phyloP scores from a whole-genome alignment of 148 eudicot genomes.

The Rhododendron ferrugineum region DNA sequence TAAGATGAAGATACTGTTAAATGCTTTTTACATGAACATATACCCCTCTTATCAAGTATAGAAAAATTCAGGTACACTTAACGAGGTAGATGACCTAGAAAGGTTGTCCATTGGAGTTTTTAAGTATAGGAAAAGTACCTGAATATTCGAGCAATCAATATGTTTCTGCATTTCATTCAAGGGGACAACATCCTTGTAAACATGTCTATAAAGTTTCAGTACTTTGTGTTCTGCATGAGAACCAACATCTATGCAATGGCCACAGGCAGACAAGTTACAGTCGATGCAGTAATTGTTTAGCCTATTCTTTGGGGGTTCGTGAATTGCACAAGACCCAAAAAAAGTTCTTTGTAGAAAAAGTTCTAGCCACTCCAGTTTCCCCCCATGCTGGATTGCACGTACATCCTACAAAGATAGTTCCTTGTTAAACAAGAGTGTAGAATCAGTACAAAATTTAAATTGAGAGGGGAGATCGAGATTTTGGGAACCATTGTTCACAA shows the following conservation, averaged over 20 bases:
- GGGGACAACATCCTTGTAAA: slow-evolving; percentile 58
- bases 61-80: background rate
- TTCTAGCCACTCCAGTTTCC: slow-evolving; percentile 45
- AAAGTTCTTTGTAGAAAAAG: slow-evolving; percentile 33
- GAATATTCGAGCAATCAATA: slow-evolving; percentile 47
- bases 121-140: slow-evolving; percentile 31
- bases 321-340: slow-evolving; percentile 37
- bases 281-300: slow-evolving; percentile 50
- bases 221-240: slow-evolving; percentile 36
- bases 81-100: background rate
- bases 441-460: background rate
- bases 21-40: background rate
- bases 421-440: background rate
- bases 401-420: slow-evolving; percentile 9
- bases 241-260: slow-evolving; percentile 34
- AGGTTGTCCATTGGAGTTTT: background rate
- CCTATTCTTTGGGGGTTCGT: slow-evolving; percentile 39
- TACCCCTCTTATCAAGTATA: background rate
- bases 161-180: slow-evolving; percentile 34
- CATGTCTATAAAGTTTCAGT: slow-evolving; percentile 55
- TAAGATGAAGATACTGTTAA: background rate
- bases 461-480: background rate
- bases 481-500: background rate
- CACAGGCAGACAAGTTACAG: slow-evolving; percentile 42
- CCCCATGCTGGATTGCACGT: background rate